Conservation (phyloP, 306 rosid genomes). For the Rosa chinensis region DNA sequence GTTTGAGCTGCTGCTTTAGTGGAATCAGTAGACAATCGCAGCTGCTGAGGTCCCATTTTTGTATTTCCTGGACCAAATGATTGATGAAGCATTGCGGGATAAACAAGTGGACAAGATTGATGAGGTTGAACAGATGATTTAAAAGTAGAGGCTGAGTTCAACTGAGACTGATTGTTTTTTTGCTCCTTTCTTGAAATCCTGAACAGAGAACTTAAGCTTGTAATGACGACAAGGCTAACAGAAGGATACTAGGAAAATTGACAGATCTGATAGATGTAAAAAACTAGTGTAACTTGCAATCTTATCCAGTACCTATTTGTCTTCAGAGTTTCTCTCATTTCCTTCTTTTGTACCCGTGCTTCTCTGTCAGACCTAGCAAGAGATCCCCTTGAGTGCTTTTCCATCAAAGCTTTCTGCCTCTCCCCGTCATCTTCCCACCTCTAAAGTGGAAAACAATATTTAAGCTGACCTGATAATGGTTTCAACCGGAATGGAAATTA, state of each 20-base stretch:
- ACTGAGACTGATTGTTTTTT: slow-evolving; percentile 32
- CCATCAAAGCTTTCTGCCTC: slow-evolving; percentile 60
- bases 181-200: slow-evolving; percentile 54
- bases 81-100: slow-evolving; percentile 4
- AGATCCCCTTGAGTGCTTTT: slow-evolving; percentile 79
- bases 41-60: slow-evolving; percentile 12
- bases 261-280: slow-evolving; percentile 4
- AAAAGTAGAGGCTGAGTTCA: slow-evolving; percentile 26
- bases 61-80: slow-evolving; percentile 2
- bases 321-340: slow-evolving; percentile 37
- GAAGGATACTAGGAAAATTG: background rate
- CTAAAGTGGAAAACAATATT: slow-evolving; percentile 31
- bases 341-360: slow-evolving; percentile 59
- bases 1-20: slow-evolving; percentile 9
- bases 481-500: background rate
- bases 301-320: slow-evolving; percentile 47
- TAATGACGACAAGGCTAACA: background rate
- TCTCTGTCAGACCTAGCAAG: slow-evolving; percentile 74
- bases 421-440: slow-evolving; percentile 74
- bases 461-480: no score
- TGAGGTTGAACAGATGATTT: slow-evolving; percentile 23
- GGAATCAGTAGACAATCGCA: slow-evolving; percentile 7
- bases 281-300: background rate
- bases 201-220: slow-evolving; percentile 21
- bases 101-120: slow-evolving; percentile 2